phyloP scores from a whole-genome alignment of 2,329 filamentous ascomycete genomes.

The Byssochlamys sp. region DNA sequence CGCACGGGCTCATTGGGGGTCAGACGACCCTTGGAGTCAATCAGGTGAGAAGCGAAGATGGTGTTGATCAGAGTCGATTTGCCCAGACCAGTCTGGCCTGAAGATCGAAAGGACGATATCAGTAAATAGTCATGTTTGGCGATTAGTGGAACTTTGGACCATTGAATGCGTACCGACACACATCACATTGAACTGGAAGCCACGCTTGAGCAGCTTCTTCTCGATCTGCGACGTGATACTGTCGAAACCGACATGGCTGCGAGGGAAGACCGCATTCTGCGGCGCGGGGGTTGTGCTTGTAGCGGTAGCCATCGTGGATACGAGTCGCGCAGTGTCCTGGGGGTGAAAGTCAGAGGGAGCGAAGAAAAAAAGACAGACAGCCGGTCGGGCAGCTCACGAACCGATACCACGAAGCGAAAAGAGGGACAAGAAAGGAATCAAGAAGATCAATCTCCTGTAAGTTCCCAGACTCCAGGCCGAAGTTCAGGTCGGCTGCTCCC shows the following conservation, averaged over 20 bases:
- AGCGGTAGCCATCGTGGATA: constrained; percentile 56
- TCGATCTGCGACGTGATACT: constrained; percentile 99
- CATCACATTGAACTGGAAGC: constrained; percentile 99
- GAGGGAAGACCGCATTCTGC: constrained; percentile 60
- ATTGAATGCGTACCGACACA: constrained; percentile 72
- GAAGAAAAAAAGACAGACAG: constrained; percentile 3
- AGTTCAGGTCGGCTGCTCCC: constrained; percentile 1
- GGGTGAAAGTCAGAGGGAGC: constrained; percentile 11
- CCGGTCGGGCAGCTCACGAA: constrained; percentile 5
- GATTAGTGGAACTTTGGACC: not conserved
- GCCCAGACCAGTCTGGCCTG: constrained; percentile 94
- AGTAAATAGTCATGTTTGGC: constrained; percentile 1
- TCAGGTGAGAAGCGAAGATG: constrained; percentile 98
- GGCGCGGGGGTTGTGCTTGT: constrained; percentile 43
- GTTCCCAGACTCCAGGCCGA: constrained; percentile 1
- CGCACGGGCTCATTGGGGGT: constrained; percentile 86
- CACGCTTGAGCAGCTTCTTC: constrained; percentile 97
- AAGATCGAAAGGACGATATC: constrained; percentile 15
- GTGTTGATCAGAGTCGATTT: constrained; percentile 99
- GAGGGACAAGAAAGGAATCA: constrained; percentile 3
- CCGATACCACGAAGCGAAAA: constrained; percentile 6
- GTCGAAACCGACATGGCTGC: constrained; percentile 99
- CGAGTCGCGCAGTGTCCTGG: constrained; percentile 15
- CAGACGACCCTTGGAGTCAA: constrained; percentile 95
- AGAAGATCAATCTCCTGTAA: constrained; percentile 6